Conservation (phyloP, 495 filamentous ascomycete species). For the Penicillium coffeae region DNA sequence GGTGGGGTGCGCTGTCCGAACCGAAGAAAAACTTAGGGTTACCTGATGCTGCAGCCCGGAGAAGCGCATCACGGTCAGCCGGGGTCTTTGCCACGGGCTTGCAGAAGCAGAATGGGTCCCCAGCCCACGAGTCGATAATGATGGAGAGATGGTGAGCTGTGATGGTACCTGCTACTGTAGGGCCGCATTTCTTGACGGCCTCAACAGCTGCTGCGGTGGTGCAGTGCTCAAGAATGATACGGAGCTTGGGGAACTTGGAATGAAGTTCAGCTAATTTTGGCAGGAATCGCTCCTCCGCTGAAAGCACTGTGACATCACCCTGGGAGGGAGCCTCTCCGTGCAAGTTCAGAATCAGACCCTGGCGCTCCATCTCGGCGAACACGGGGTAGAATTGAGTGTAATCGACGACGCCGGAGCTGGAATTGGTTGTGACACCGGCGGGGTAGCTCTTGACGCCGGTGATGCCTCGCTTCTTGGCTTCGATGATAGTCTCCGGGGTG, state of each 20-base stretch:
- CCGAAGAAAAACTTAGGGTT: constrained; percentile 80
- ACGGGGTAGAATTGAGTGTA: constrained; percentile 70
- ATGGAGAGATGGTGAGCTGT: constrained; percentile 79
- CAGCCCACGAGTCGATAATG: constrained; percentile 69
- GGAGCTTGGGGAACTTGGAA: constrained; percentile 68
- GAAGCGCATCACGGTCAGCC: constrained; percentile 68
- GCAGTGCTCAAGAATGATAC: constrained; percentile 76
- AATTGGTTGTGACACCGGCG: constrained; percentile 76
- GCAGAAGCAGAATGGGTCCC: constrained; percentile 80
- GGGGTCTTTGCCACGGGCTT: constrained; percentile 79
- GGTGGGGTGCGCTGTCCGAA: constrained; percentile 73
- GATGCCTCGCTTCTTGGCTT: constrained; percentile 57
- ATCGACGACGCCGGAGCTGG: constrained; percentile 71
- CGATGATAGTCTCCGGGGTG: constrained; percentile 72
- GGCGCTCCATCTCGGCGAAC: constrained; percentile 72
- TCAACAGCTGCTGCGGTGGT: constrained; percentile 79
- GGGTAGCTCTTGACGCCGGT: constrained; percentile 59
- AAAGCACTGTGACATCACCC: constrained; percentile 62
- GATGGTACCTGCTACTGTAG: constrained; percentile 60
- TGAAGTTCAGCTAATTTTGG: constrained; percentile 71
- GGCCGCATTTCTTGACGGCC: constrained; percentile 69
- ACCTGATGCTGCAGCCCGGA: constrained; percentile 63
- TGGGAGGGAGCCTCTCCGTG: constrained; percentile 57
- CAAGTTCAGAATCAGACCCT: constrained; percentile 60
- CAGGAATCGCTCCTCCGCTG: constrained; percentile 77